phyloP scores from a whole-genome alignment of 2,329 filamentous ascomycete genomes.

The Zasmidium citrigriseum region DNA sequence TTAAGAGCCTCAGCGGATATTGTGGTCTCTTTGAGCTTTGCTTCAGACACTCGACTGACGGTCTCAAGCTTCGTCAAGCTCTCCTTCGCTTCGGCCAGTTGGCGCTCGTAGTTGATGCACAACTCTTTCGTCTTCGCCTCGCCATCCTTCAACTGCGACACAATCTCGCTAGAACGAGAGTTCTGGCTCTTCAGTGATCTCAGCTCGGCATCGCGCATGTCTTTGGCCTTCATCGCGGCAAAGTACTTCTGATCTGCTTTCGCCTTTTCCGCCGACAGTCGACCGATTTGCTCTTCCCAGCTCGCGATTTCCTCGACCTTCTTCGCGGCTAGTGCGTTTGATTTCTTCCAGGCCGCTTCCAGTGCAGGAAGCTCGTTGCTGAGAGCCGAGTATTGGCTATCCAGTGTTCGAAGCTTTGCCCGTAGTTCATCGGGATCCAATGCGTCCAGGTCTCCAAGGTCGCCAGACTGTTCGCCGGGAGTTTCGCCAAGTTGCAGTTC shows the following conservation, averaged over 20 bases:
- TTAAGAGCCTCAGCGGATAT: slow-evolving; percentile 72
- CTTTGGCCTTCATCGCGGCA: slow-evolving; percentile 89
- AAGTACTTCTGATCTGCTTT: slow-evolving; percentile 99
- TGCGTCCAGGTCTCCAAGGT: slow-evolving; percentile 51
- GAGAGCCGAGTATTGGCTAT: slow-evolving; percentile 79
- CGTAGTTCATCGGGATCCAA: slow-evolving; percentile 71
- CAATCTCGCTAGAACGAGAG: slow-evolving; percentile 87
- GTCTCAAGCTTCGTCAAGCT: slow-evolving; percentile 68
- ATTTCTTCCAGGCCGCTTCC: slow-evolving; percentile 87
- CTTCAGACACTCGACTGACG: slow-evolving; percentile 76
- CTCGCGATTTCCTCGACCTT: slow-evolving; percentile 77
- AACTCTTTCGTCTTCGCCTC: slow-evolving; percentile 76
- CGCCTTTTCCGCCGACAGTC: slow-evolving; percentile 81
- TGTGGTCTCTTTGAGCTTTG: slow-evolving; percentile 67
- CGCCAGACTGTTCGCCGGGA: slow-evolving; percentile 31
- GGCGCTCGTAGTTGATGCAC: slow-evolving; percentile 85
- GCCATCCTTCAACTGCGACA: slow-evolving; percentile 87
- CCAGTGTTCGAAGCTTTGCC: slow-evolving; percentile 70
- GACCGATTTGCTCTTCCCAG: slow-evolving; percentile 75
- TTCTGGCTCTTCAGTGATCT: slow-evolving; percentile 79
- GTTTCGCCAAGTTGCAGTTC: slow-evolving; percentile 55
- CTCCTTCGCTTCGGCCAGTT: slow-evolving; percentile 79
- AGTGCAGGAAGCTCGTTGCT: slow-evolving; percentile 86
- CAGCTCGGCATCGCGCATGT: slow-evolving; percentile 79
- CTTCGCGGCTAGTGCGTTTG: slow-evolving; percentile 78